Conservation (phyloP, 306 rosid genomes). For the Cucurbita pepo region DNA sequence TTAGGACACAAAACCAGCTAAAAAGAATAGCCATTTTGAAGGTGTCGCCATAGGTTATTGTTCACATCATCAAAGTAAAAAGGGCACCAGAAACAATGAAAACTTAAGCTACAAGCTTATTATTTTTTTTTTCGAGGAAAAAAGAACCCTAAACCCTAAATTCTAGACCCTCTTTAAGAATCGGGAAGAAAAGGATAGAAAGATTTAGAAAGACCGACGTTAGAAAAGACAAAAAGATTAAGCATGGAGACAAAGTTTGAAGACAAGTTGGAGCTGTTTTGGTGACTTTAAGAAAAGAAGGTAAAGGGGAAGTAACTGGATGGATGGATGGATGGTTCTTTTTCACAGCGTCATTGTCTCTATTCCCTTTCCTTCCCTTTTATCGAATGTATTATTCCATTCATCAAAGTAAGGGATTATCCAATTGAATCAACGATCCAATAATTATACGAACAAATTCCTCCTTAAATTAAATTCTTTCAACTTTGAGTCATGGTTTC, state of each 20-base stretch:
- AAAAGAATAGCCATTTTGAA: not conserved
- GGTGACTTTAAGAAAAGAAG: slow-evolving; percentile 68
- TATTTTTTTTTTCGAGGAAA: slow-evolving; percentile 6
- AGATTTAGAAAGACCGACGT: slow-evolving; percentile 26
- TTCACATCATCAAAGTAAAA: not conserved
- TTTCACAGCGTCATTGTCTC: slow-evolving; percentile 34
- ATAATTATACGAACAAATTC: not conserved
- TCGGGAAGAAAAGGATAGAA: not conserved
- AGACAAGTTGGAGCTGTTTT: slow-evolving; percentile 50
- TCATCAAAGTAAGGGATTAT: slow-evolving; percentile 71
- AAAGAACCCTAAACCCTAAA: slow-evolving; percentile 12
- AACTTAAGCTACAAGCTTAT: slow-evolving; percentile 21
- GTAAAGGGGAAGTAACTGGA: slow-evolving; percentile 12
- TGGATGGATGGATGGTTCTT: slow-evolving; percentile 24
- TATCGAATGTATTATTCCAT: slow-evolving; percentile 10
- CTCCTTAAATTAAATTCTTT: not conserved
- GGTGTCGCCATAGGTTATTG: not conserved
- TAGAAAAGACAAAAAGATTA: slow-evolving; percentile 43
- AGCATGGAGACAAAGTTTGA: slow-evolving; percentile 75
- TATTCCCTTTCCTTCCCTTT: slow-evolving; percentile 7
- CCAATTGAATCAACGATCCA: slow-evolving; percentile 9
- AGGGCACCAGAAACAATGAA: not conserved
- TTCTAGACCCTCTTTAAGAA: slow-evolving; percentile 18
- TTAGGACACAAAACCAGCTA: not conserved
- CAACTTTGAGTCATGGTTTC: slow-evolving; percentile 8